A percentile compares a stretch with the other conserved stretches of the same genome.
Evolutionary conservation across 2,329 filamentous ascomycete genomes (phyloP).

Genomic region (Nemania sp.): DNA sequence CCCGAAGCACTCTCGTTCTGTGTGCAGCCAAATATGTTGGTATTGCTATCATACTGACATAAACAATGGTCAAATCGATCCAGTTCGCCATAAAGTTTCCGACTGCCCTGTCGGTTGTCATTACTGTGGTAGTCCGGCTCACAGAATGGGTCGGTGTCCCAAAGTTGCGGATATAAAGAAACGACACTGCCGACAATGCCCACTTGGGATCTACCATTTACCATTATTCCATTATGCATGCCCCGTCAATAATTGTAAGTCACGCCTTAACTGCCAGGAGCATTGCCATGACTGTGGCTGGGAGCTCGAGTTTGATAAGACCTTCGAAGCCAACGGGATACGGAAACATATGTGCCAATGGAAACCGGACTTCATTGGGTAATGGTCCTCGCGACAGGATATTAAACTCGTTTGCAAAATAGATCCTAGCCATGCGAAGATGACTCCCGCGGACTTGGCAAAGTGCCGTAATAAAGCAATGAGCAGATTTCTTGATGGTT

Average conservation of each 20-base stretch:
- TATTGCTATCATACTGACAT: background rate
- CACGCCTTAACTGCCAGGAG: background rate
- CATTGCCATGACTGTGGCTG: constrained; percentile 19
- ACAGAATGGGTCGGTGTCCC: background rate
- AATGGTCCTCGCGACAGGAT: too few species aligned
- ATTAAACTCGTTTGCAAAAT: background rate
- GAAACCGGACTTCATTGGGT: background rate
- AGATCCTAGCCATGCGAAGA: background rate
- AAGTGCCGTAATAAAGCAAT: background rate
- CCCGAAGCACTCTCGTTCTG: background rate
- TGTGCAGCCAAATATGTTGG: background rate
- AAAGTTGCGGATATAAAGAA: too few species aligned
- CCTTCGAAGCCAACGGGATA: background rate
- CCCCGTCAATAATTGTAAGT: background rate
- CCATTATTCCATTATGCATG: background rate
- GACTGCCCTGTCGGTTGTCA: background rate
- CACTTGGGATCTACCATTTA: constrained; percentile 5
- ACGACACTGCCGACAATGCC: background rate
- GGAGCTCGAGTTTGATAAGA: constrained; percentile 16
- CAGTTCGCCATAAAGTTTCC: background rate
- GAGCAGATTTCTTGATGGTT: background rate
- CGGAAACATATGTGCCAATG: constrained; percentile 16
- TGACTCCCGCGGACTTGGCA: background rate
- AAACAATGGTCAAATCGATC: background rate
- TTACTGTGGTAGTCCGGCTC: background rate